These are phyloP conservation scores for Cercophora samala DNA, from an alignment of 495 filamentous ascomycete species.

Conservation along the genomic window DNA sequence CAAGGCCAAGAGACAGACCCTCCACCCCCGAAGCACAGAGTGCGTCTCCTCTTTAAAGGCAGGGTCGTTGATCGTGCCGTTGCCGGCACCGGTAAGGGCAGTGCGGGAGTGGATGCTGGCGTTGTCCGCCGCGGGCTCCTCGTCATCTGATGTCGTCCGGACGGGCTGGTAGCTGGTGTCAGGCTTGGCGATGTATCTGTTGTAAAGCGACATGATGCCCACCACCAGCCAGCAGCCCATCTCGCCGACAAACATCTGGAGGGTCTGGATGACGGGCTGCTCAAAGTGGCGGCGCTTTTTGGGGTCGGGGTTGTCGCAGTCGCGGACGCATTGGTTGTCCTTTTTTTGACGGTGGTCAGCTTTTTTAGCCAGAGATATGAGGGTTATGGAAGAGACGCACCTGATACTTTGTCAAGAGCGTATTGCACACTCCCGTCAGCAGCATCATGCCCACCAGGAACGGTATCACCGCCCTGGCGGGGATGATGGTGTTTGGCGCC, in stretches of 20 bases:
- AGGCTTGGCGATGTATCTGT: constrained; percentile 49
- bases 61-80: background rate
- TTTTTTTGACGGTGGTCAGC: constrained; percentile 28
- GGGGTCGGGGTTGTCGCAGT: constrained; percentile 78
- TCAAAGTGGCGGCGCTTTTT: constrained; percentile 69
- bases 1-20: constrained; percentile 71
- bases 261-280: constrained; percentile 93
- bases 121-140: constrained; percentile 36
- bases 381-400: constrained; percentile 40
- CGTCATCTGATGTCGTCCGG: constrained; percentile 35
- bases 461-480: constrained; percentile 61
- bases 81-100: constrained; percentile 45
- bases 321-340: constrained; percentile 93
- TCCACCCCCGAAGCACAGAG: constrained; percentile 64
- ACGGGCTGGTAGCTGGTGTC: constrained; percentile 60
- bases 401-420: constrained; percentile 94
- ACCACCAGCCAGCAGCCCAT: constrained; percentile 91
- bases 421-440: constrained; percentile 86
- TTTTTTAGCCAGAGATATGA: background rate
- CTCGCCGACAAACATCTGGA: constrained; percentile 92
- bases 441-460: constrained; percentile 92
- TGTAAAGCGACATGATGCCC: constrained; percentile 59
- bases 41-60: constrained; percentile 11
- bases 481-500: constrained; percentile 41
- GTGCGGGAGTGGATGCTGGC: constrained; percentile 47